These are phyloP conservation scores for Fusarium metavorans DNA, from an alignment of 2,329 filamentous ascomycete species.

Conservation along the genomic window DNA sequence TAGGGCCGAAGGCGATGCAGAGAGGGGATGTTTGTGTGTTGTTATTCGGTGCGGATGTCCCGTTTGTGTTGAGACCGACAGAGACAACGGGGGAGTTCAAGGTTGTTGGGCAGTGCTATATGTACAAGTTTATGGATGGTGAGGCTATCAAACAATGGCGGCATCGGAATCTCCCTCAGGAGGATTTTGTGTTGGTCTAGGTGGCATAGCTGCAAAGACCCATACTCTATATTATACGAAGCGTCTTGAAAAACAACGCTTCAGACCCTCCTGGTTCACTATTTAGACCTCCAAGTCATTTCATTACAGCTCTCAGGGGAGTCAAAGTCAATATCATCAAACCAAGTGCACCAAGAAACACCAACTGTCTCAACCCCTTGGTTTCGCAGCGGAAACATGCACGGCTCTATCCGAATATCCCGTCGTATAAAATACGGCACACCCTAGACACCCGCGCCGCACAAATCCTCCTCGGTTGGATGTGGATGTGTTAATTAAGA, in stretches of 20 bases:
- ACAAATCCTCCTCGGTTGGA: not conserved
- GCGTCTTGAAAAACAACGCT: not conserved
- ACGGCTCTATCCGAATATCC: not conserved
- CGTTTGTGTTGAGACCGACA: constrained; percentile 5
- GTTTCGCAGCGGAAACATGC: not conserved
- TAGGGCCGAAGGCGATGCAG: constrained; percentile 3
- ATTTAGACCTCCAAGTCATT: not conserved
- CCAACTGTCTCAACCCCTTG: not conserved
- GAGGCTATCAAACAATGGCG: not conserved
- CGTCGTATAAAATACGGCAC: not conserved
- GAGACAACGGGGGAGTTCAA: not conserved
- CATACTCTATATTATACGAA: not conserved
- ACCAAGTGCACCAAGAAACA: not conserved
- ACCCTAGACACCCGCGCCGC: not conserved
- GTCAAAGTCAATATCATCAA: not conserved
- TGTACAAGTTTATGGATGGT: constrained; percentile 18
- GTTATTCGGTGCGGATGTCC: constrained; percentile 6
- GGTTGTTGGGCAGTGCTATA: constrained; percentile 17
- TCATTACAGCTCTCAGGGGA: not conserved
- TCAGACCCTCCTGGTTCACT: not conserved
- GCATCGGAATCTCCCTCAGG: not conserved
- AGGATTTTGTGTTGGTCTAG: constrained; percentile 1
- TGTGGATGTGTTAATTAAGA: not conserved
- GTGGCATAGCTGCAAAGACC: no score
- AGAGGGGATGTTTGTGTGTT: constrained; percentile 1